Base-by-base conservation (phyloP, 1,139 yeast genomes). In the Meyerozyma sp. region DNA sequence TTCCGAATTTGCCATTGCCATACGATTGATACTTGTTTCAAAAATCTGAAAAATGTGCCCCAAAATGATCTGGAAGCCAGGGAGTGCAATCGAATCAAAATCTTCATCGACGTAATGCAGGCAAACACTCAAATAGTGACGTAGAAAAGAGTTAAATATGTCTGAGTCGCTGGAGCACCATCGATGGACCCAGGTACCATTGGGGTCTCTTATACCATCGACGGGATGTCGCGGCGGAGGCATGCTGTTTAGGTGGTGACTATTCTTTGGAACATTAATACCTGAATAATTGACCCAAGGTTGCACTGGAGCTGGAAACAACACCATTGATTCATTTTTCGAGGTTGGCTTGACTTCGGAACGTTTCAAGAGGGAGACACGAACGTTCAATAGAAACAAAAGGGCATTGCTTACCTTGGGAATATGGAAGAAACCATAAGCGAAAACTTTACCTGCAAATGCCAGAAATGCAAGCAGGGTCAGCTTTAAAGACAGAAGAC, bases 391-490 rank as follows among this genome's bases (percentile, higher is more conserved):
- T 18, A 82, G 59, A 49, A 82, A 82, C 36, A 86, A 62, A 32
- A 88, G 62, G 1, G 86, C 83, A 38, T 69, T 70, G 13, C 86
- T 79, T 6, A 84, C 79, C n/a, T 77, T 71, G 0, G 84, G 83
- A 2, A 85, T 58, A 49, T 75, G 68, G 56, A 81, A 77, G 52
- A 75, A 87, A 11, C 82, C 66, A 55, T 79, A 78, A 1, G 94
- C 91, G 59, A 88, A 78, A 1, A 84, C 77, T 56, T 88, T 87
- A 9, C 95, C 95, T n/a, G 83, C 71, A 56, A 87, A 86, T 2
- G 94, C 94, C 23, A 82, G 75, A 14, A 81, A 62, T 4, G 85
- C 70, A 8, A 82, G 62, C 1, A 91, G 74, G 7, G 83, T 65
- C 8, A 71, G 71, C 57, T 84, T 84, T 41, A 77, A 55, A 38